These are phyloP conservation scores for Talaromyces funiculosus DNA, from an alignment of 2,329 filamentous ascomycete genomes.

Conservation along the genomic window DNA sequence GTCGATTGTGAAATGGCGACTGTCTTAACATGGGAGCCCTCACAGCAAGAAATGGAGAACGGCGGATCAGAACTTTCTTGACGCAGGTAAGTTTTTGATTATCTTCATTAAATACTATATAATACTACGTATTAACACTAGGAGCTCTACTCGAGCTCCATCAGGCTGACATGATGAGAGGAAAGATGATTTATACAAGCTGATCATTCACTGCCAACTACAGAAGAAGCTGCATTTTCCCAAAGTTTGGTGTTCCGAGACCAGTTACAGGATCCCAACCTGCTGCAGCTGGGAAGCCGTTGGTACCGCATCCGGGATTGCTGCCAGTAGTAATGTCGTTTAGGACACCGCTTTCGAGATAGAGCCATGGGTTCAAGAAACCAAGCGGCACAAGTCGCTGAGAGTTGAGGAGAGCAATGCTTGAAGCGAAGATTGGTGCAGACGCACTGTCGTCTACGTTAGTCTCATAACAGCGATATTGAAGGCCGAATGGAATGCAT, in stretches of 20 bases:
- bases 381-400: slow-evolving; percentile 51
- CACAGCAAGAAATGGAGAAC: background rate
- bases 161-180: background rate
- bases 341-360: slow-evolving; percentile 40
- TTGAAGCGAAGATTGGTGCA: slow-evolving; percentile 52
- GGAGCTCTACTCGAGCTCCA: background rate
- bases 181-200: background rate
- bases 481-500: background rate
- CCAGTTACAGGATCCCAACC: slow-evolving; percentile 31
- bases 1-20: background rate
- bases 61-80: background rate
- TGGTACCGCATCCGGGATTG: slow-evolving; percentile 40
- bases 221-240: background rate
- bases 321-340: slow-evolving; percentile 47
- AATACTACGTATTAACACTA: background rate
- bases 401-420: slow-evolving; percentile 60
- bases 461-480: background rate
- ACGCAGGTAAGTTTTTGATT: background rate
- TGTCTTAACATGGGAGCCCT: no score
- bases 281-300: slow-evolving; percentile 13
- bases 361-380: slow-evolving; percentile 59
- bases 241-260: slow-evolving; percentile 21
- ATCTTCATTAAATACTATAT: background rate
- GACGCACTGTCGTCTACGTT: slow-evolving; percentile 38
- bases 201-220: background rate